phyloP scores from a whole-genome alignment of 495 filamentous ascomycete species.

The Lasiosphaeria hispida region DNA sequence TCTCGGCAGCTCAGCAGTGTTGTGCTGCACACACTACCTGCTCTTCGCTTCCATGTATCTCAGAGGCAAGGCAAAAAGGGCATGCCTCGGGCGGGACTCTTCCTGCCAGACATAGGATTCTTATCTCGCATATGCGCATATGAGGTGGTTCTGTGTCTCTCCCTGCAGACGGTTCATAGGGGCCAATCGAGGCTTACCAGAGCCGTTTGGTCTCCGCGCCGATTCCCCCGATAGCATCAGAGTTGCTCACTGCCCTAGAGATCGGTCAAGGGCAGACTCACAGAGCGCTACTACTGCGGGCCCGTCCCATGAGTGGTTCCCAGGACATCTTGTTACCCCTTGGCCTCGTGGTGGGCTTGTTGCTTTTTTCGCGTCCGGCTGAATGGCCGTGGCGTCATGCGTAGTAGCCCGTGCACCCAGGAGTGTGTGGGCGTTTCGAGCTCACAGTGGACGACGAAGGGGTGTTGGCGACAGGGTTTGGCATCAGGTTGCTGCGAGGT shows the following conservation, averaged over 20 bases:
- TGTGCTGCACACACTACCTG: background rate
- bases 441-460: conserved; percentile 21
- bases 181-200: background rate
- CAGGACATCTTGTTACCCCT: background rate
- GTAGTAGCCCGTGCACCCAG: conserved; percentile 25
- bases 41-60: background rate
- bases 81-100: background rate
- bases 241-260: background rate
- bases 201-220: background rate
- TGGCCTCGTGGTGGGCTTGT: background rate
- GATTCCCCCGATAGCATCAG: background rate
- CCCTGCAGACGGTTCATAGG: background rate
- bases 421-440: conserved; percentile 21
- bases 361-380: conserved; percentile 18
- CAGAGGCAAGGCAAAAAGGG: background rate
- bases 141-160: background rate
- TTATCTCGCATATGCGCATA: background rate
- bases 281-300: background rate
- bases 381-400: conserved; percentile 30
- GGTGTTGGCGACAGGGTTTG: conserved; percentile 15
- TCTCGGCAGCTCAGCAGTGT: too few species aligned
- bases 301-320: background rate
- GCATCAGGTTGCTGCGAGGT: conserved; percentile 9
- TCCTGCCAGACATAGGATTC: conserved; percentile 1
- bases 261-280: background rate